A percentile compares a stretch with the other conserved stretches of the same genome.
Evolutionary conservation across 345 rosid genomes (phyloP).

Genomic region (Rhizophora apiculata): DNA sequence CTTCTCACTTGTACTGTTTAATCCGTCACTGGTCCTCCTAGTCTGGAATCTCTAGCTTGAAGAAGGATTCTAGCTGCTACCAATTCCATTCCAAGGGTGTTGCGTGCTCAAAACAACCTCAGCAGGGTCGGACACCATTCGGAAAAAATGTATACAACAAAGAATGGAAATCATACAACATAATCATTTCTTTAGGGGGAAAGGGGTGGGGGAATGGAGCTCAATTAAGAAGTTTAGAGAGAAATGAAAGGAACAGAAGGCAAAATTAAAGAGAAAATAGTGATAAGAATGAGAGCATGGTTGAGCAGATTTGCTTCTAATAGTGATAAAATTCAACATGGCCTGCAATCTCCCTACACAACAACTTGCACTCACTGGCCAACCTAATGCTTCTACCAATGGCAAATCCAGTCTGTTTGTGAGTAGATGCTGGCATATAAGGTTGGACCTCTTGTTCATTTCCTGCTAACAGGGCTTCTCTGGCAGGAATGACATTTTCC

Average conservation of each 20-base stretch:
- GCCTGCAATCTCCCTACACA: slow-evolving; percentile 82
- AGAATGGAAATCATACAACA: too few species aligned
- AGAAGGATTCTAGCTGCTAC: too few species aligned
- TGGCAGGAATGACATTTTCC: slow-evolving; percentile 81
- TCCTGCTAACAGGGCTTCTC: slow-evolving; percentile 58
- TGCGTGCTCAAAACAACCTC: too few species aligned
- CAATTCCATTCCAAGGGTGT: too few species aligned
- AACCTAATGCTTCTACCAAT: slow-evolving; percentile 61
- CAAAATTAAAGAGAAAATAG: not conserved
- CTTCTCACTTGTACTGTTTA: too few species aligned
- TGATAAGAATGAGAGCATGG: not conserved
- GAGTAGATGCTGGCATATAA: slow-evolving; percentile 63
- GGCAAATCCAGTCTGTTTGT: slow-evolving; percentile 59
- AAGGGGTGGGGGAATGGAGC: not conserved
- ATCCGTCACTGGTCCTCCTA: too few species aligned
- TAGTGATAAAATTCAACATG: slow-evolving; percentile 54
- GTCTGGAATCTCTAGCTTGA: too few species aligned
- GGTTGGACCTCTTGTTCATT: slow-evolving; percentile 45
- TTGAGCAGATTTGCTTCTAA: not conserved
- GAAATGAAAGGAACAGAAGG: not conserved
- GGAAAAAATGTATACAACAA: too few species aligned
- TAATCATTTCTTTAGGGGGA: too few species aligned
- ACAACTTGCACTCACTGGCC: slow-evolving; percentile 56
- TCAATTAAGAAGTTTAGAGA: not conserved
- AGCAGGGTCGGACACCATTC: too few species aligned